These are phyloP conservation scores for Clitoria ternatea DNA, from an alignment of 306 rosid genomes.

Conservation along the genomic window DNA sequence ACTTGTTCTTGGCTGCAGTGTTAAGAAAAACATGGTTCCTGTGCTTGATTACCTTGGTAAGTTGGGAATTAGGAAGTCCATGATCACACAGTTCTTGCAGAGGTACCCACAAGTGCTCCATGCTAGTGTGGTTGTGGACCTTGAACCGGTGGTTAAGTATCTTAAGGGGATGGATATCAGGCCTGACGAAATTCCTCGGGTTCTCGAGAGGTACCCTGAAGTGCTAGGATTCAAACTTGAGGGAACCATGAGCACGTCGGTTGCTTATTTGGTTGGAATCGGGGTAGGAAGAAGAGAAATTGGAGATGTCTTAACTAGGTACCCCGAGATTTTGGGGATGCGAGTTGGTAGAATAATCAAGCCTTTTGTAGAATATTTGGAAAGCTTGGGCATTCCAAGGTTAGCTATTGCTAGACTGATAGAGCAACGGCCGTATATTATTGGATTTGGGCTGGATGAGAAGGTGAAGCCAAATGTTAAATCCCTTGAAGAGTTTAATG, in stretches of 20 bases:
- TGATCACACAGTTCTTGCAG: constrained; percentile 69
- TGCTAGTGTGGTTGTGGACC: constrained; percentile 93
- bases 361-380: constrained; percentile 89
- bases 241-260: constrained; percentile 98
- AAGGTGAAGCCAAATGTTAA: constrained; percentile 78
- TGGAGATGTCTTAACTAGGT: constrained; percentile 77
- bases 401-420: constrained; percentile 86
- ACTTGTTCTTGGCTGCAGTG: constrained; percentile 93
- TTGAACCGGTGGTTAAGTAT: constrained; percentile 79
- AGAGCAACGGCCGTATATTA: constrained; percentile 82
- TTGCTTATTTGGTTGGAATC: constrained; percentile 87
- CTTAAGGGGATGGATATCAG: constrained; percentile 96
- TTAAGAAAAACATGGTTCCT: constrained; percentile 98
- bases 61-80: constrained; percentile 86
- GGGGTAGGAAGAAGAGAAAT: constrained; percentile 90
- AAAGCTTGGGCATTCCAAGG: constrained; percentile 78
- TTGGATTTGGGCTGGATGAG: constrained; percentile 74
- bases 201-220: constrained; percentile 92
- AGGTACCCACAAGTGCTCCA: constrained; percentile 96
- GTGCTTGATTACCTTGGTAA: constrained; percentile 96
- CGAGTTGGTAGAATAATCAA: constrained; percentile 83
- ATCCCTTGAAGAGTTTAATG: constrained; percentile 67
- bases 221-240: constrained; percentile 90
- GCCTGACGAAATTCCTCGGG: constrained; percentile 63
- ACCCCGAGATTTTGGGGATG: constrained; percentile 94